Conservation (phyloP, 768 basidiomycete species). For the Collybia nuda region DNA sequence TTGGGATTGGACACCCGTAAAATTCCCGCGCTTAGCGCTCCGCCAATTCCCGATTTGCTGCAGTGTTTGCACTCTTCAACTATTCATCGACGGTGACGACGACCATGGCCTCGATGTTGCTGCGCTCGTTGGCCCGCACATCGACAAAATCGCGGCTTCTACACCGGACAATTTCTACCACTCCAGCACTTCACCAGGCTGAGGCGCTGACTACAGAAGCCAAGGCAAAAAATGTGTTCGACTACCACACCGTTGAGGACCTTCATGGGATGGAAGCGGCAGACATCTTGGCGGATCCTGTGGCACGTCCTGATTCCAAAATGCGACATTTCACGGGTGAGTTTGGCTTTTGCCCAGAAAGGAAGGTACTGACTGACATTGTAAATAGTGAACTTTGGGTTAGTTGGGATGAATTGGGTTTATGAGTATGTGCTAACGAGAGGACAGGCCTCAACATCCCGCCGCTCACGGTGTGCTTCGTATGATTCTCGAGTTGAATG, state of each 20-base stretch:
- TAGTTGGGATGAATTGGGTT: conserved; percentile 32
- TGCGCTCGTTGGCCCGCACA: too few relatives aligned
- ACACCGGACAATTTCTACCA: too few relatives aligned
- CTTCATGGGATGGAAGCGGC: conserved; percentile 76
- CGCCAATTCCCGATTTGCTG: too few relatives aligned
- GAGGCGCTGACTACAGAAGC: conserved; percentile 10
- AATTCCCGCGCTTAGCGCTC: too few relatives aligned
- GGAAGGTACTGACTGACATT: conserved; percentile 6
- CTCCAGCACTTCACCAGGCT: too few relatives aligned
- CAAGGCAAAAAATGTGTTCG: conserved; percentile 49
- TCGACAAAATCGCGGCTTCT: too few relatives aligned
- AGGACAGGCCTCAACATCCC: conserved; percentile 87
- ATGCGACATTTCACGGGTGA: conserved; percentile 93
- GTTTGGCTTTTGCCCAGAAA: conserved; percentile 17
- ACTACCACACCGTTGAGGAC: conserved; percentile 81
- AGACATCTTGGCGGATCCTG: conserved; percentile 79
- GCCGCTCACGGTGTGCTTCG: conserved; percentile 98
- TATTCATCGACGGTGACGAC: too few relatives aligned
- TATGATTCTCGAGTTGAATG: conserved; percentile 95
- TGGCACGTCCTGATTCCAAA: conserved; percentile 68
- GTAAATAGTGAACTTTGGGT: conserved; percentile 87
- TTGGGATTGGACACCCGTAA: too few relatives aligned
- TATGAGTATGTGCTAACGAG: not conserved
- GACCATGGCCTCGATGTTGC: too few relatives aligned
- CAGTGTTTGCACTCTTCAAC: too few relatives aligned